These are phyloP conservation scores for Cyathus striatus DNA, from an alignment of 768 basidiomycete genomes.

Conservation along the genomic window DNA sequence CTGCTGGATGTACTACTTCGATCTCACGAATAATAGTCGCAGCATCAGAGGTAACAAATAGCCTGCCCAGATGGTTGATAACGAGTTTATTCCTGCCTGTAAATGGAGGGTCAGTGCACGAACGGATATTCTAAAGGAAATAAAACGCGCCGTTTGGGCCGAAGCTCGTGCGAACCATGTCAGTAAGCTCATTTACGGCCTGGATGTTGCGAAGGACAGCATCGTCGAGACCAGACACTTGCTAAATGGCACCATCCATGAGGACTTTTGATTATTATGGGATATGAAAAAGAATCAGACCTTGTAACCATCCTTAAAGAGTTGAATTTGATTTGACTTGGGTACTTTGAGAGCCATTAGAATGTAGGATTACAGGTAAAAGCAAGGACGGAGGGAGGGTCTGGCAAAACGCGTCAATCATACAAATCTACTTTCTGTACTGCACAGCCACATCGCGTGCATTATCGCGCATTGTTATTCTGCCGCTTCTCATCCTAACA, in stretches of 20 bases:
- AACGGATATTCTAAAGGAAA: slow-evolving; percentile 2
- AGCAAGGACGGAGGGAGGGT: too few species aligned
- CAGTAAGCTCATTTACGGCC: slow-evolving; percentile 90
- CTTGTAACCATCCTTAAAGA: slow-evolving; percentile 98
- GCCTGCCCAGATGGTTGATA: slow-evolving; percentile 92
- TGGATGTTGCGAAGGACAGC: slow-evolving; percentile 96
- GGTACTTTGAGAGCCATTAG: slow-evolving; percentile 95
- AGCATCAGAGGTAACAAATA: slow-evolving; percentile 98
- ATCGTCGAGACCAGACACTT: slow-evolving; percentile 89
- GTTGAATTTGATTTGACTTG: slow-evolving; percentile 79
- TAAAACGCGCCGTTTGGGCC: slow-evolving; percentile 82
- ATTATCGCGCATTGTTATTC: too few species aligned
- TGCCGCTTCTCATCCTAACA: too few species aligned
- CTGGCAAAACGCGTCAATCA: too few species aligned
- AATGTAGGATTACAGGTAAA: too few species aligned
- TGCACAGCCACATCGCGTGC: too few species aligned
- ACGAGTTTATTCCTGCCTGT: slow-evolving; percentile 94
- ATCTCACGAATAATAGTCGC: slow-evolving; percentile 98
- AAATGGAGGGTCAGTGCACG: slow-evolving; percentile 4
- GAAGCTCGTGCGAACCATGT: slow-evolving; percentile 94
- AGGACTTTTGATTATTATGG: slow-evolving; percentile 3
- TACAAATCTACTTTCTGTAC: too few species aligned
- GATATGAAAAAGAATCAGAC: slow-evolving; percentile 25
- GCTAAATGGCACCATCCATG: slow-evolving; percentile 29
- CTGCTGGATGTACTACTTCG: slow-evolving; percentile 97